Conservation (phyloP, 495 filamentous ascomycete genomes). For the Podospora pseudocomata region DNA sequence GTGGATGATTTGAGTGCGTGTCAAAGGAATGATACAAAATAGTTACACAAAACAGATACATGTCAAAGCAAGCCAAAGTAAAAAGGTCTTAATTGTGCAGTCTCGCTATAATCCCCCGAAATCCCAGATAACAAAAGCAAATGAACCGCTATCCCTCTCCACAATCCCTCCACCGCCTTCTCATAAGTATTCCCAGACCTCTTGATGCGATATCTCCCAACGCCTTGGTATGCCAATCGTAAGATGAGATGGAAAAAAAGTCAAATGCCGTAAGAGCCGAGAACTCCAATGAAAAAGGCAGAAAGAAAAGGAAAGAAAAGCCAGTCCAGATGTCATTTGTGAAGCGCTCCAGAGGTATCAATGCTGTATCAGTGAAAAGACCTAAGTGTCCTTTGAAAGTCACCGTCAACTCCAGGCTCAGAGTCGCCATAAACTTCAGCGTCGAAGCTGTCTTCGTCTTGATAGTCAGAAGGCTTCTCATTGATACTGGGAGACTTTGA, state of each 20-base stretch:
- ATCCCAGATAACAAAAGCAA: neutral
- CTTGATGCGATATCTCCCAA: neutral
- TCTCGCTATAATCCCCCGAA: neutral
- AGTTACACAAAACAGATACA: neutral
- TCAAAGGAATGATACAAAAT: neutral
- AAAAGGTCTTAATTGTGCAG: neutral
- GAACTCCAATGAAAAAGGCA: neutral
- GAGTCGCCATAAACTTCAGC: neutral
- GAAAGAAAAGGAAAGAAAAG: neutral
- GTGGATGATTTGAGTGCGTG: neutral
- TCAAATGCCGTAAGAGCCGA: neutral
- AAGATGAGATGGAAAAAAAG: neutral
- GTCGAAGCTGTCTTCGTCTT: neutral
- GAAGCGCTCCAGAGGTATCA: neutral
- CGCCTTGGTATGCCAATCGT: neutral
- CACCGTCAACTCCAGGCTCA: neutral
- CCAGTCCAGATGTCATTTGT: neutral
- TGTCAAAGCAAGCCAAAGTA: neutral
- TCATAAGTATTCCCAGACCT: neutral
- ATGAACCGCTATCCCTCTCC: neutral
- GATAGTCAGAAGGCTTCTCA: neutral
- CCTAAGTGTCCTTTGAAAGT: neutral
- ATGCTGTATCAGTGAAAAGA: neutral
- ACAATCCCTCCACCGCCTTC: neutral
- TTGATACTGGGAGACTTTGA: neutral